A percentile compares a stretch with the other conserved stretches of the same genome.
These are phyloP conservation scores for Penicillium griseofulvum DNA, from an alignment of 2,329 filamentous ascomycete species.

Conservation along the genomic window DNA sequence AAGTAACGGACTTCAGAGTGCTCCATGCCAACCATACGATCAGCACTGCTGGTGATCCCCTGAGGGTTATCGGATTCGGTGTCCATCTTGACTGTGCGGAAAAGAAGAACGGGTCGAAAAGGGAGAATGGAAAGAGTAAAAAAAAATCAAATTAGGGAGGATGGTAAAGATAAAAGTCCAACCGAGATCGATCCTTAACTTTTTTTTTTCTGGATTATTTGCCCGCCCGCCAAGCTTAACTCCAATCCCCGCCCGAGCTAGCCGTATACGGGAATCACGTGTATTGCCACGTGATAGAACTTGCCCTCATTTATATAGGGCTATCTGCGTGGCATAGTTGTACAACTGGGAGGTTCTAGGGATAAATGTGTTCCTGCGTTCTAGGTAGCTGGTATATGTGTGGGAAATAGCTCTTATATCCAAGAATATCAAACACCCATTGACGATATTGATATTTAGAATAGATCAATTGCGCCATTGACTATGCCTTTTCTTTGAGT, in stretches of 20 bases:
- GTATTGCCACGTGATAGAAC: background rate
- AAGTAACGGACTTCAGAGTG: slow-evolving; percentile 99
- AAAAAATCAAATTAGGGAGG: slow-evolving; percentile 3
- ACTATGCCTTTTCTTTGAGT: background rate
- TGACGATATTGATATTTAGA: background rate
- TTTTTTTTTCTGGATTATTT: slow-evolving; percentile 31
- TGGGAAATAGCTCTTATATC: background rate
- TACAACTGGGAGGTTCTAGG: background rate
- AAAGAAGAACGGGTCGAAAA: slow-evolving; percentile 9
- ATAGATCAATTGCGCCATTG: background rate
- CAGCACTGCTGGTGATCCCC: slow-evolving; percentile 43
- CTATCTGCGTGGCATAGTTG: slow-evolving; percentile 7
- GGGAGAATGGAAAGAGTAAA: slow-evolving; percentile 2
- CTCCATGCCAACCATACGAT: slow-evolving; percentile 62
- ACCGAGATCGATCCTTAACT: slow-evolving; percentile 21
- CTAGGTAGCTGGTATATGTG: background rate
- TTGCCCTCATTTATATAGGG: slow-evolving; percentile 29
- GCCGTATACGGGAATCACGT: slow-evolving; percentile 22
- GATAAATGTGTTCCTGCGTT: background rate
- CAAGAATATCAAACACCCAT: background rate
- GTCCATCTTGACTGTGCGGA: slow-evolving; percentile 29
- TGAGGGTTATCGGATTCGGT: slow-evolving; percentile 25
- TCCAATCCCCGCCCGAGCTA: slow-evolving; percentile 27
- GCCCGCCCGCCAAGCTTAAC: slow-evolving; percentile 29
- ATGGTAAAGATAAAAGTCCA: slow-evolving; percentile 15